Evolutionary conservation across 2,329 filamentous ascomycete genomes (phyloP).

Genomic region (Epichloe gansuensis): DNA sequence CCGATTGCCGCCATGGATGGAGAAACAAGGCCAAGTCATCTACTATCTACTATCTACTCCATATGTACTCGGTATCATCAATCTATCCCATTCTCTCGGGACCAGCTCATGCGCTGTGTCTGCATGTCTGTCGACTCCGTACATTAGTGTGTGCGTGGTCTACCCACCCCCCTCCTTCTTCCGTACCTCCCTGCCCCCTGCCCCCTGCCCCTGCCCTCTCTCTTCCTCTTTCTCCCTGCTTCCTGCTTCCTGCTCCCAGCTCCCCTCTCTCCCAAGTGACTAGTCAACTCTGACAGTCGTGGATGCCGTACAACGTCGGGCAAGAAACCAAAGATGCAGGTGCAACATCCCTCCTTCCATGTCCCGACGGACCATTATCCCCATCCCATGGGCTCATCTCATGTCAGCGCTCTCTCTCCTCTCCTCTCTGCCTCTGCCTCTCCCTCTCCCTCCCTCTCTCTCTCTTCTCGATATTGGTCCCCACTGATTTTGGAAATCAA

Average conservation of each 20-base stretch:
- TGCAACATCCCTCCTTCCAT: conserved; percentile 2
- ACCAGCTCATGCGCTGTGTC: conserved; percentile 6
- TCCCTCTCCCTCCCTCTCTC: too few species aligned
- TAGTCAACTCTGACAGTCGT: background rate
- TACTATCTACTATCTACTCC: background rate
- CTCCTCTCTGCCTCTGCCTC: too few species aligned
- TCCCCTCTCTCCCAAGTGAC: background rate
- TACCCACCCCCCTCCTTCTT: background rate
- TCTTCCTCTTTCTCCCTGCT: background rate
- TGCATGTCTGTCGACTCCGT: background rate
- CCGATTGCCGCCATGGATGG: background rate
- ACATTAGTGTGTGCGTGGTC: background rate
- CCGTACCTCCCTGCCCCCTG: background rate
- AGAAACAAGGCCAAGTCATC: background rate
- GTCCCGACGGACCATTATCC: conserved; percentile 3
- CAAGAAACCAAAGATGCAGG: conserved; percentile 5
- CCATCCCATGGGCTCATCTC: conserved; percentile 7
- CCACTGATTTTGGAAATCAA: too few species aligned
- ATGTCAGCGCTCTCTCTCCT: conserved; percentile 6
- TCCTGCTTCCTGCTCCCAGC: background rate
- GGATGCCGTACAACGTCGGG: conserved; percentile 9
- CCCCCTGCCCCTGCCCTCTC: background rate
- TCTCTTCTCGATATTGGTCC: too few species aligned
- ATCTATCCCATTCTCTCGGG: conserved; percentile 8
- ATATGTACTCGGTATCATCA: background rate